phyloP scores from a whole-genome alignment of 352 stramenopile species.

The Phytophthora cactorum region DNA sequence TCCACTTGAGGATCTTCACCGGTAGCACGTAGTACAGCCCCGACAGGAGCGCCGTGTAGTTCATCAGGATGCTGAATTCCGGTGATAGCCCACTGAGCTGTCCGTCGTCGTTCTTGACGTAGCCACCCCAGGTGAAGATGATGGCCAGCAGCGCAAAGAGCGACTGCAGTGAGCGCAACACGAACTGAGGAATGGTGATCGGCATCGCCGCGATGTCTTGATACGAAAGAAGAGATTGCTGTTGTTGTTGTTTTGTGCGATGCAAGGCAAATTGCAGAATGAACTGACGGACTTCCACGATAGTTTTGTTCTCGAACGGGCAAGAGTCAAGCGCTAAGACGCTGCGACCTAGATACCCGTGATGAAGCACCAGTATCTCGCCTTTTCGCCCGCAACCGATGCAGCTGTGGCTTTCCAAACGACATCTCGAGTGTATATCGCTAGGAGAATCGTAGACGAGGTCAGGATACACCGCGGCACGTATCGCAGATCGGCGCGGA shows the following conservation, averaged over 20 bases:
- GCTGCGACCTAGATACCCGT: too few species aligned
- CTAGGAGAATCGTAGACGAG: constrained; percentile 24
- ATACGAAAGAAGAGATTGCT: neutral
- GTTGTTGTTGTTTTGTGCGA: constrained; percentile 6
- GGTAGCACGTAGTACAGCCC: constrained; percentile 83
- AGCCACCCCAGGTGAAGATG: constrained; percentile 35
- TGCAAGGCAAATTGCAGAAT: constrained; percentile 38
- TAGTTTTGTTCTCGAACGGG: too few species aligned
- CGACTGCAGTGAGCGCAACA: constrained; percentile 28
- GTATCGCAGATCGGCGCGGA: constrained; percentile 9
- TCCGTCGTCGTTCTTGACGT: constrained; percentile 28
- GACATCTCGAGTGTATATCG: constrained; percentile 28
- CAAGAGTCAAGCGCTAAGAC: too few species aligned
- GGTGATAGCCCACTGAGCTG: constrained; percentile 23
- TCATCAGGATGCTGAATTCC: constrained; percentile 52
- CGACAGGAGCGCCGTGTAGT: constrained; percentile 65
- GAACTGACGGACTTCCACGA: neutral
- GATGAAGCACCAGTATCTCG: too few species aligned
- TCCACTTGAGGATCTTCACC: constrained; percentile 67
- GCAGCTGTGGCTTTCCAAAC: constrained; percentile 6
- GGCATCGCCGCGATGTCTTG: constrained; percentile 11
- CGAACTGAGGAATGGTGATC: constrained; percentile 32
- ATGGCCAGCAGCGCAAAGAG: constrained; percentile 27
- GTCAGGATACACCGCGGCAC: constrained; percentile 16
- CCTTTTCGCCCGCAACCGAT: neutral